Base-by-base conservation (phyloP, 441 rosid species). In the Adansonia grandidieri region DNA sequence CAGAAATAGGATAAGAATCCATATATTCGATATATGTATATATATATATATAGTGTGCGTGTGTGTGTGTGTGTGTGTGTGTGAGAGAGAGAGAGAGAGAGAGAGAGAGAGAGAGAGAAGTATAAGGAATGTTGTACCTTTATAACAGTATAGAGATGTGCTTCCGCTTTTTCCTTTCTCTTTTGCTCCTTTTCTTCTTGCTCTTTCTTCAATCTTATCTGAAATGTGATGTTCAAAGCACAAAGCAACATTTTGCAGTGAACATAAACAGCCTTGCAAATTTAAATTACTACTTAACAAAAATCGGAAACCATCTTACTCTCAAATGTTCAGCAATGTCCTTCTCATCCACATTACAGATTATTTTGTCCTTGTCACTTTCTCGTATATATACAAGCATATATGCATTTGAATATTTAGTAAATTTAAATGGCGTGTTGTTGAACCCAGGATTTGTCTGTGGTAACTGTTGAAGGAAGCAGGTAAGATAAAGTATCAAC, bases 321-420 rank as follows among this genome's bases (percentile, higher is more conserved):
- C 91, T 85, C 64, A 90, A 82, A 82, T 90, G 96, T 81, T 87
- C 96, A 14, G 93, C 91, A 75, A 91, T 88, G 80, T 91, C 96
- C 85, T 86, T 86, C 86, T 88, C 91, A 81, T 90, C 96, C 54
- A 90, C 93, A 24, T 90, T 86, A 83, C 96, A 88, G 37, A 91
- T 82, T 56, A 91, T 90, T 82, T 90, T 88, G 74, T 90, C 93
- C 83, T 86, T 90, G 84, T 91, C 96, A 77, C 89, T 90, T 66
- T 91, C 96, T 65, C 96, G 93, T 76, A 90, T 86, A 79, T 91
- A 91, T 22, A 91, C 96, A 80, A 91, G 90, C 96, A 91, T 90
- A 85, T 91, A 91, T 13, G 96, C 93, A 82, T 91, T 91, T 44
- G 93, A 89, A 76, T 86, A 87, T 78, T 91, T 91, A 5, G 95